Evolutionary conservation across 1,284 basidiomycete species (phyloP), one percentile per base, ranked within the genome.

Genomic region (Hemileia vastatrix): DNA sequence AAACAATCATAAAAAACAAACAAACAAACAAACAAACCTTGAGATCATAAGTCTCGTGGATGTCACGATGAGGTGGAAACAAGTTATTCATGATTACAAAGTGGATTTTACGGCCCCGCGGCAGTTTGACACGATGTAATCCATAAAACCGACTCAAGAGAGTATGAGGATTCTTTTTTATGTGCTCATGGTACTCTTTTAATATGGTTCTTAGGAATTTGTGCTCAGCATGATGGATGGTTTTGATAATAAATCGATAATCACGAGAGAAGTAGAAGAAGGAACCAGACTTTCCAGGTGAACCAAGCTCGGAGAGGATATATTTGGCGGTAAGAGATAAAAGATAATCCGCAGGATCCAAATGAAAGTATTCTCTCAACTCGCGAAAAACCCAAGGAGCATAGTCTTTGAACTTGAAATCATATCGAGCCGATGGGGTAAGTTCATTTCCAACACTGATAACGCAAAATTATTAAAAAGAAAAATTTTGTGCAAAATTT

Each of bases 1-100:
- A 13, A 13, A 47, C 23, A 8, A 24, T 18, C 40, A 13, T 1
- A 43, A 3, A 4, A 33, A 27, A 43, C 11, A 21, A 19, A 4
- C 13, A 24, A 18, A 57, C 6, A 1, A 36, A 9, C 27, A 53
- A n/a, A 49, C 64, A 19, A 31, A 69, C 77, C 75, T 98, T 98
- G 67, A 98, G 81, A 76, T 98, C 94, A 76, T 89, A 98, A 33
- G 93, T 95, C 80, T 97, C 94, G 78, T 98, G 94, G 52, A 98
- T 83, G 76, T 98, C 95, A 69, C 90, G 85, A 78, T 97, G 94
- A 0, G 94, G 88, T 0, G 94, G 94, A 79, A 98, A 97, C 49
- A 98, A 82, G 76, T 98, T 98, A 81, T 98, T 98, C 93, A 98
- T 97, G 78, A 98, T 95, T 62, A 97, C 91, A 75, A 98, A 98